Conservation (phyloP, 306 rosid genomes). For the Acacia acuminata region DNA sequence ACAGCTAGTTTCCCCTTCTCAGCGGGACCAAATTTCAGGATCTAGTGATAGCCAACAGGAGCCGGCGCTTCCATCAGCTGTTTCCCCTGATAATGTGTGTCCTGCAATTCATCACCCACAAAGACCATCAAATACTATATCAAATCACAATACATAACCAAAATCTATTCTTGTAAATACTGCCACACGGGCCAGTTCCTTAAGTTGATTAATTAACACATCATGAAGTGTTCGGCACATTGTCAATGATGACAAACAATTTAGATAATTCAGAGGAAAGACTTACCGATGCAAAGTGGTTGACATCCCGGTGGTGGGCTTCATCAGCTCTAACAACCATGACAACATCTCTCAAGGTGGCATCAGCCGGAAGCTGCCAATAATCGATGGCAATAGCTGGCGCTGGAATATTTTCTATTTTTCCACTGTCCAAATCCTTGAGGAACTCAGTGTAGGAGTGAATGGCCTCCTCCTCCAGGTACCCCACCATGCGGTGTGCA, state of each 20-base stretch:
- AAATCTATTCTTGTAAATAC: not conserved
- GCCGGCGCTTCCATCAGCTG: slow-evolving; percentile 68
- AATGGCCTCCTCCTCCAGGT: slow-evolving; percentile 83
- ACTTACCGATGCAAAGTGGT: slow-evolving; percentile 77
- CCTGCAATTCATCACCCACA: slow-evolving; percentile 51
- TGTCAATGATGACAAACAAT: not conserved
- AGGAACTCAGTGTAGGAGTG: slow-evolving; percentile 81
- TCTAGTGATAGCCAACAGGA: slow-evolving; percentile 69
- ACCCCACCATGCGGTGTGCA: slow-evolving; percentile 82
- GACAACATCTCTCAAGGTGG: slow-evolving; percentile 69
- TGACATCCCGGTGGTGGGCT: slow-evolving; percentile 84
- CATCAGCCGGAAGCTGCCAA: slow-evolving; percentile 62
- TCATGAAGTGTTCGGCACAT: not conserved
- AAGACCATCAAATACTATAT: slow-evolving; percentile 3
- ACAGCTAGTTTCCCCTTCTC: not conserved
- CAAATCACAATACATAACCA: no score
- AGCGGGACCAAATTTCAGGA: not conserved
- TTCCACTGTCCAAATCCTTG: slow-evolving; percentile 71
- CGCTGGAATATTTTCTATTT: slow-evolving; percentile 66
- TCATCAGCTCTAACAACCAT: slow-evolving; percentile 74
- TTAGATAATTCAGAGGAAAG: not conserved
- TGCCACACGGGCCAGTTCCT: not conserved
- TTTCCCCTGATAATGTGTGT: slow-evolving; percentile 65
- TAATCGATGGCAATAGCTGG: slow-evolving; percentile 81
- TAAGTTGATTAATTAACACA: not conserved